Conservation (phyloP, 805 yeast genomes). For the Pichia phayaonensis region DNA sequence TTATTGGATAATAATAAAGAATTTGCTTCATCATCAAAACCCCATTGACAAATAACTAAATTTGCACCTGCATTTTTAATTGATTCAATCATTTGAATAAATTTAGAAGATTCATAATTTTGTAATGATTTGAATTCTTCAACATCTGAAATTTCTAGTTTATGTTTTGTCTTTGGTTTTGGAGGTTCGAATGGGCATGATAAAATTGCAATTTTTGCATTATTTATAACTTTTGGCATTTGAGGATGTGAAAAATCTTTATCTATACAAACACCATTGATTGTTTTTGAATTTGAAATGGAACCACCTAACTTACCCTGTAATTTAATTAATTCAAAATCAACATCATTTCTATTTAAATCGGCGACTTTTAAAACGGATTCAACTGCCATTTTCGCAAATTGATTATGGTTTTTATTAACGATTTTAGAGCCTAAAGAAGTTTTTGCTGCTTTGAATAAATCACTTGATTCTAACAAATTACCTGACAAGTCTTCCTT, state of each 20-base stretch:
- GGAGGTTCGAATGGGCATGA: slow-evolving; percentile 99
- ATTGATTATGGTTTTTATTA: slow-evolving; percentile 85
- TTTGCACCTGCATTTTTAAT: slow-evolving; percentile 92
- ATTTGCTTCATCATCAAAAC: slow-evolving; percentile 97
- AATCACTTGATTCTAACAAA: slow-evolving; percentile 37
- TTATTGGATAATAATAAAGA: slow-evolving; percentile 82
- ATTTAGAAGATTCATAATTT: slow-evolving; percentile 84
- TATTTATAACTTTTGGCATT: slow-evolving; percentile 76
- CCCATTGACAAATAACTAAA: slow-evolving; percentile 98
- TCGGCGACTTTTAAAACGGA: slow-evolving; percentile 91
- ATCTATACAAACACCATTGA: slow-evolving; percentile 88
- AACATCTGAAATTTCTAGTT: slow-evolving; percentile 85
- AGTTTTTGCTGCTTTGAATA: slow-evolving; percentile 88
- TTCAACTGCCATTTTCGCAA: slow-evolving; percentile 96
- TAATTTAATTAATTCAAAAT: slow-evolving; percentile 90
- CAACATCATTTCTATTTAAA: slow-evolving; percentile 87
- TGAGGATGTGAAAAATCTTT: slow-evolving; percentile 98
- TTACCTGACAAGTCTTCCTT: slow-evolving; percentile 25
- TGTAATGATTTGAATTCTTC: slow-evolving; percentile 91
- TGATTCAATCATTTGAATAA: slow-evolving; percentile 78
- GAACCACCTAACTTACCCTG: slow-evolving; percentile 96
- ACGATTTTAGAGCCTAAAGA: slow-evolving; percentile 94
- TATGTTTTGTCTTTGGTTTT: slow-evolving; percentile 97
- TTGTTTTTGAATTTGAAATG: slow-evolving; percentile 73
- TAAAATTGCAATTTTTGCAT: slow-evolving; percentile 86